Conservation (phyloP, 169 alveolate genomes). For the Eimeria necatrix region DNA sequence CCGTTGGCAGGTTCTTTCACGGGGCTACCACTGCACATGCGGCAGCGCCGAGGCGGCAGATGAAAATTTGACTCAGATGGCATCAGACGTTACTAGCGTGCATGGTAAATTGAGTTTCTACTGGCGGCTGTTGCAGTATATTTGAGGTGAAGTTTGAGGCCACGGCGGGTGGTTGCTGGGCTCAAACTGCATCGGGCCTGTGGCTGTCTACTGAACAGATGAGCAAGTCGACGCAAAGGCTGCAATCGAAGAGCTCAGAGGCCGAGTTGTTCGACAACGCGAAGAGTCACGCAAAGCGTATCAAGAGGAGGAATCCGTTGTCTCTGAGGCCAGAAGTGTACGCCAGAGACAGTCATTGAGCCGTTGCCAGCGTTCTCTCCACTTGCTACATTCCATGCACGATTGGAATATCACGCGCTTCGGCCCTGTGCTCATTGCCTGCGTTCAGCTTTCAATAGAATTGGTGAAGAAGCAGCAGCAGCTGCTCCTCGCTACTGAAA, state of each 20-base stretch:
- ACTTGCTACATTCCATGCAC: no score
- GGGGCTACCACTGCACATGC: slow-evolving; percentile 63
- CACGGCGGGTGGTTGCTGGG: neutral
- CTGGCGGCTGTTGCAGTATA: neutral
- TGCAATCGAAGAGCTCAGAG: slow-evolving; percentile 32
- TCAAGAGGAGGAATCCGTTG: slow-evolving; percentile 45
- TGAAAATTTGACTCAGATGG: slow-evolving; percentile 1
- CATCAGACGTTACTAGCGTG: neutral
- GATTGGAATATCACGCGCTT: neutral
- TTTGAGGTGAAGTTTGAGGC: no score
- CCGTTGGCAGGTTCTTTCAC: slow-evolving; percentile 69
- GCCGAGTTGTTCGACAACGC: slow-evolving; percentile 1
- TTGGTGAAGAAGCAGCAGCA: slow-evolving; percentile 48
- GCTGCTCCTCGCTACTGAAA: slow-evolving; percentile 53
- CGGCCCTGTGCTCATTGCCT: neutral
- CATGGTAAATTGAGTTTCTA: slow-evolving; percentile 8
- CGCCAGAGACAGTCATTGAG: neutral
- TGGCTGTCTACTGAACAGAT: slow-evolving; percentile 8
- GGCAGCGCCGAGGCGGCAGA: slow-evolving; percentile 72
- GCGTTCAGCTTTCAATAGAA: slow-evolving; percentile 42
- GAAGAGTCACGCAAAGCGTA: slow-evolving; percentile 46
- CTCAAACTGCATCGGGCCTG: neutral
- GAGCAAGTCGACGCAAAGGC: slow-evolving; percentile 19
- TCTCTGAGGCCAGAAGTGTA: slow-evolving; percentile 43
- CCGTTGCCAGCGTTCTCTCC: no score